Evolutionary conservation across 495 filamentous ascomycete species (phyloP), one percentile per base, ranked within the genome.

Genomic region (Trichocladium antarcticum): DNA sequence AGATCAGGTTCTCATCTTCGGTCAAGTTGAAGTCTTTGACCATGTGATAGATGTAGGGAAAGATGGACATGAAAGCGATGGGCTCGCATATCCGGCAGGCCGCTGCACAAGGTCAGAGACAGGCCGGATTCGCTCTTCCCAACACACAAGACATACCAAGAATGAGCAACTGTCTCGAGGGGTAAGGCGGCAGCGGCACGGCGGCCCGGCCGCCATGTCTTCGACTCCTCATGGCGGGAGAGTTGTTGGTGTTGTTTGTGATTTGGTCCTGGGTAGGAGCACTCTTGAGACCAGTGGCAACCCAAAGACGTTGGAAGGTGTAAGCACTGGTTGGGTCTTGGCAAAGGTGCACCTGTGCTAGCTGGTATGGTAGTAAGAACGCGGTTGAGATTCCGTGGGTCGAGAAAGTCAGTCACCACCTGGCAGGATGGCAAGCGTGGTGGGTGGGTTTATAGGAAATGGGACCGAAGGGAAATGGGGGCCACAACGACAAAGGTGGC

Each of bases 51-150:
- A 90, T 89, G 62, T 99, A 99, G 3, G 92, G 93, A 61, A 99
- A 97, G 56, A 99, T 95, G 42, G 89, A 95, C 85, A 95, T 97
- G 75, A 99, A 97, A 9, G 92, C 93, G 65, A 99, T 95, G 39
- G 92, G 92, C 66, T 99, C 92, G 73, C 87, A 95, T 66, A 99
- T 93, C 57, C 92, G 82, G 62, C 87, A 93, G 54, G 95, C 67
- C 29, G 89, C 92, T 97, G 57, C 47, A 38, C 3, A 42, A 48
- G 54, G 67, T 78, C 57, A 77, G 70, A 49, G 8, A 20, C 15
- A 17, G 0, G 8, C 5, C 6, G 40, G n/a, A 37, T 22, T n/a
- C 6, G 11, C 31, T 27, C 27, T 43, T 17, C 16, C 43, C 7
- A 10, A 27, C 19, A 16, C 17, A 24, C 42, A 27, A 40, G 34